Evolutionary conservation across 257 asterid genomes (phyloP), one percentile per base, ranked within the genome.

Genomic region (Solanum clarkiae): DNA sequence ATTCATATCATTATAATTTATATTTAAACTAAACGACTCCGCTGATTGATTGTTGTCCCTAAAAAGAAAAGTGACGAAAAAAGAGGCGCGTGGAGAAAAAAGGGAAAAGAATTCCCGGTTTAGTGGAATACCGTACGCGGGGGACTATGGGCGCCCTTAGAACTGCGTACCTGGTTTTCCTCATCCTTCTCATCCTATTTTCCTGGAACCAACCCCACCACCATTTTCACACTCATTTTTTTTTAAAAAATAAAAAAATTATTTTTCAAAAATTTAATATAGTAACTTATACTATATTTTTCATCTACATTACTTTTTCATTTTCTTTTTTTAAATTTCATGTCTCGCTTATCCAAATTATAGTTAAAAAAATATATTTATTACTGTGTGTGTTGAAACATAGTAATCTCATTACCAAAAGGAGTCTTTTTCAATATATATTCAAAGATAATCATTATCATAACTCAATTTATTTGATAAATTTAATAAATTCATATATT

Each of bases 71-170:
- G 42, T 36, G 42, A 36, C 6, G 42, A 36, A 36, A 36, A 36
- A 36, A 59, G 29, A 59, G 66, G 66, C 81, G 88, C 86, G 87
- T 80, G 83, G 77, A 7, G 68, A 1, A 40, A 4, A 7, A 47
- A 36, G 17, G 29, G 70, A 20, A 16, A 70, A 26, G 42, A 14
- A 22, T 84, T 88, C 91, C 91, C 81, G 89, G 89, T 88, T 86
- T 86, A 81, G 32, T 86, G 91, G 91, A 86, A 86, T 49, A 63
- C 84, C 68, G 84, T 81, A 74, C 72, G 11, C 80, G 66, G 89
- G 13, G 88, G 57, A 53, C 89, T 89, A 84, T 85, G 89, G 91
- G 91, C 91, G 91, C 88, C 89, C 85, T 86, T 79, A n/a, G 87
- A n/a, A 70, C 84, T 24, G 6, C 84, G 77, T 70, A 65, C 77